A percentile compares a stretch with the other conserved stretches of the same genome.
phyloP scores from a whole-genome alignment of 176 grass and related monocot species.

The Oropetium thomaeum region DNA sequence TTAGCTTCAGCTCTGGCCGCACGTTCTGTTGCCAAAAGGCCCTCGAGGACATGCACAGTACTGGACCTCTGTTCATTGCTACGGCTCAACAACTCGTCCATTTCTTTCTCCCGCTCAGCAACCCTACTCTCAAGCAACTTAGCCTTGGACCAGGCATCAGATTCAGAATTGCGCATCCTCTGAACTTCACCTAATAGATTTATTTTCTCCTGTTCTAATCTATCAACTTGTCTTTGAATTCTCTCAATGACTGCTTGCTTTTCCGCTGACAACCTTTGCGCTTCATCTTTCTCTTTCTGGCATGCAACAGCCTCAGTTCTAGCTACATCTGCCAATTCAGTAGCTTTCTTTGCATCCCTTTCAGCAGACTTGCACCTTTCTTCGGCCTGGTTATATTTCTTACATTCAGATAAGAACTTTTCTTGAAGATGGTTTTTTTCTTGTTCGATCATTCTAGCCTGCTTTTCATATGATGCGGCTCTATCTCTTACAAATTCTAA shows the following conservation, averaged over 20 bases:
- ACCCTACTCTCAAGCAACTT: conserved; percentile 59
- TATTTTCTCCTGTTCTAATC: conserved; percentile 56
- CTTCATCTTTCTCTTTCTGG: conserved; percentile 64
- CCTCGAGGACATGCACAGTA: conserved; percentile 68
- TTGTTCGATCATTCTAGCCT: conserved; percentile 74
- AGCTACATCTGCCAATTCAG: conserved; percentile 54
- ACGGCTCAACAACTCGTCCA: conserved; percentile 55
- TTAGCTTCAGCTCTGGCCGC: conserved; percentile 63
- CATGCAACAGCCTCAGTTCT: conserved; percentile 44
- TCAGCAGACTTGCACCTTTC: conserved; percentile 54
- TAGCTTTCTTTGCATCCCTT: conserved; percentile 55
- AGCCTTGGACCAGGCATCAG: conserved; percentile 53
- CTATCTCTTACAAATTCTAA: conserved; percentile 52
- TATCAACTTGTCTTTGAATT: conserved; percentile 56
- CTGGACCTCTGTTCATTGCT: conserved; percentile 79
- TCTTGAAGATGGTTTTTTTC: conserved; percentile 83
- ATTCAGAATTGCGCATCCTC: conserved; percentile 55
- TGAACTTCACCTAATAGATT: conserved; percentile 50
- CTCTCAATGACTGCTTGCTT: conserved; percentile 63
- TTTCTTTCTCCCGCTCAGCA: conserved; percentile 65
- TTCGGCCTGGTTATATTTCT: conserved; percentile 68
- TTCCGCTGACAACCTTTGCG: conserved; percentile 50
- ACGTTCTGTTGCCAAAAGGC: conserved; percentile 66
- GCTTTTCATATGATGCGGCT: conserved; percentile 52
- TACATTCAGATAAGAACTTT: conserved; percentile 56